Evolutionary conservation across 768 basidiomycete genomes (phyloP), one percentile per base, ranked within the genome.

Genomic region (Collybia sp.): DNA sequence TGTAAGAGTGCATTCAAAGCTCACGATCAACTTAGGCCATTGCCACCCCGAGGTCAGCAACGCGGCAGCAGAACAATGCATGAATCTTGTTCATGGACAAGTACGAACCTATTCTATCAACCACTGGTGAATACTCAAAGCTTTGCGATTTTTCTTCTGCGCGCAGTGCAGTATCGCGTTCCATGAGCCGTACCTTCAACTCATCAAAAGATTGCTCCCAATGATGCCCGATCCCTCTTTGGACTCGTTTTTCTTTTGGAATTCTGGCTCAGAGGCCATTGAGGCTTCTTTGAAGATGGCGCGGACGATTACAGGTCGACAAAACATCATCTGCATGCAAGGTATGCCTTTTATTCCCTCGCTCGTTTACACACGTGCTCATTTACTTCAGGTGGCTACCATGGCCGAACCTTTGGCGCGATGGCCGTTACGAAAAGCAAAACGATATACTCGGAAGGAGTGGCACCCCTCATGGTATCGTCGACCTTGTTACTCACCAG

Each of bases 211-310:
- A 45, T 76, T 97, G 6, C 67, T 95, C 11, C 89, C 93, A 0
- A 68, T 87, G 48, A 93, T 98, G 93, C 94, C 94, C 2, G 70
- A 94, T 66, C 76, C 83, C 0, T 93, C 92, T 1, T 75, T 98
- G 30, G 88, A 95, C 62, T 90, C 90, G 18, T 97, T 97, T 76
- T 96, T 93, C 78, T 91, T 96, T 67, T 91, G 88, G 88, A 97
- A 91, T 70, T 94, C 93, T 2, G 95, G 95, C 2, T 85, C 91
- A 0, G 95, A 98, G 64, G 95, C 93, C 1, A 77, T 93, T 37
- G 94, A 96, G 66, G 90, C 83, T 0, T 76, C 92, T 2, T 66
- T 98, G 52, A 97, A 96, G 69, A 82, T 97, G 70, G 87, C 89
- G 2, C 79, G 94, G 30, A 59, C 63, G 18, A 69, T 83, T 30